phyloP scores from a whole-genome alignment of 441 rosid genomes.

The Populus tomentosa region DNA sequence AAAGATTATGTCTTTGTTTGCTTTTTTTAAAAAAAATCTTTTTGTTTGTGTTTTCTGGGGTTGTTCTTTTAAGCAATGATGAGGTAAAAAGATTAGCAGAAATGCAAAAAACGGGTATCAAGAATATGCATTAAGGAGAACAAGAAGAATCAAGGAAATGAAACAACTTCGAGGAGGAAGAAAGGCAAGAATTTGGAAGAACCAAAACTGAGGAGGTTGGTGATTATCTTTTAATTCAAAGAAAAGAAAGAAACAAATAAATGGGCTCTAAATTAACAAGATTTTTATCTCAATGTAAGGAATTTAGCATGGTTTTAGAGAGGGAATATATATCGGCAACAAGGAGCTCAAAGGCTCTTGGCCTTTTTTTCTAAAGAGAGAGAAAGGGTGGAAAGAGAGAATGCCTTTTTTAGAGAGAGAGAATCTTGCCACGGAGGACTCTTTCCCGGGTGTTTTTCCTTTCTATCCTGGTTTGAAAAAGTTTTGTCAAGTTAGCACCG shows the following conservation, averaged over 20 bases:
- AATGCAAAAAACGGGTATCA: slow-evolving; percentile 6
- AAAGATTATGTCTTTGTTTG: slow-evolving; percentile 5
- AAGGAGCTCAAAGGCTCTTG: slow-evolving; percentile 11
- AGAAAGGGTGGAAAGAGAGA: background rate
- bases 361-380: background rate
- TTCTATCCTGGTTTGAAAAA: background rate
- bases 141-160: slow-evolving; percentile 30
- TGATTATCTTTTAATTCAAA: background rate
- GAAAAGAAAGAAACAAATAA: background rate
- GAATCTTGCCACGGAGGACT: slow-evolving; percentile 16
- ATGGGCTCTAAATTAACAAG: background rate
- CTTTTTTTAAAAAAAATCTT: background rate
- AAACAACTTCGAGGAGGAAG: background rate
- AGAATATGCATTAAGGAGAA: slow-evolving; percentile 24
- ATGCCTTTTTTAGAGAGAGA: slow-evolving; percentile 3
- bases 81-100: slow-evolving; percentile 11
- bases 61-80: background rate
- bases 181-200: background rate
- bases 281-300: background rate
- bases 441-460: background rate
- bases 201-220: too few species aligned
- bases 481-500: background rate
- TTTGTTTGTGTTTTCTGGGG: background rate
- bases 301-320: background rate
- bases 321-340: background rate